Percentiles rank a stretch among this genome's conserved stretches.
These are phyloP conservation scores for Nothophytophthora sp. DNA, from an alignment of 352 stramenopile species.

Conservation along the genomic window DNA sequence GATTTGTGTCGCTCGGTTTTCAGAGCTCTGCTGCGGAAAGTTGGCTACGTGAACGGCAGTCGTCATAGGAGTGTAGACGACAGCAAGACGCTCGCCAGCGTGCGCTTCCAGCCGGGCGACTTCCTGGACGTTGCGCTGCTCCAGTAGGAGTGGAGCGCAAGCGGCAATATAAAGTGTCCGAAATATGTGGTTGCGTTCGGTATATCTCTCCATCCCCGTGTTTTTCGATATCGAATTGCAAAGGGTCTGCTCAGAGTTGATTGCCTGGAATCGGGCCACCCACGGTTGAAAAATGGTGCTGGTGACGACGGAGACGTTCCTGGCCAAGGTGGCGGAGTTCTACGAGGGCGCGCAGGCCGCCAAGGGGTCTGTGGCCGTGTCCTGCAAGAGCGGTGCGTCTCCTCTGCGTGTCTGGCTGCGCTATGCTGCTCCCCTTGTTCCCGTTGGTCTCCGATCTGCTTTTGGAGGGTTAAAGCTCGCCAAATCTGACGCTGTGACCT, in stretches of 20 bases:
- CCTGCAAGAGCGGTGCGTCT: constrained; percentile 68
- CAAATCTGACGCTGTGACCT: constrained; percentile 4
- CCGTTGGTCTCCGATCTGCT: background rate
- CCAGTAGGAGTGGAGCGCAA: constrained; percentile 18
- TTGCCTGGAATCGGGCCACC: constrained; percentile 1
- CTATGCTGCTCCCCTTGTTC: background rate
- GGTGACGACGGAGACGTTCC: constrained; percentile 64
- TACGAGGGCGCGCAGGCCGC: constrained; percentile 38
- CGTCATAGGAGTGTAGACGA: constrained; percentile 53
- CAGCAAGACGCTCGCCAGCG: constrained; percentile 60
- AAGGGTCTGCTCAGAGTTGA: constrained; percentile 2
- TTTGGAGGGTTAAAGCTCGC: background rate
- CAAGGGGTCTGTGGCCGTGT: constrained; percentile 60
- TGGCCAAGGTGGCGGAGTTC: constrained; percentile 57
- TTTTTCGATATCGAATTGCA: constrained; percentile 17
- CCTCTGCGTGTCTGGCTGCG: background rate
- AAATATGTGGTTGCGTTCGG: constrained; percentile 4
- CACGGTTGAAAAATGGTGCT: constrained; percentile 37
- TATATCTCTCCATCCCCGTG: constrained; percentile 13
- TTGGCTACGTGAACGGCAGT: constrained; percentile 59
- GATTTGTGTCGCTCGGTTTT: background rate
- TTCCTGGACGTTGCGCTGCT: constrained; percentile 65
- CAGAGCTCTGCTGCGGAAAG: constrained; percentile 61
- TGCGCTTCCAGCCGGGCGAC: constrained; percentile 68
- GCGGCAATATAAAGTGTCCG: background rate